Evolutionary conservation across 208 protist species (phyloP).

Genomic region (Angomonas ambiguus): DNA sequence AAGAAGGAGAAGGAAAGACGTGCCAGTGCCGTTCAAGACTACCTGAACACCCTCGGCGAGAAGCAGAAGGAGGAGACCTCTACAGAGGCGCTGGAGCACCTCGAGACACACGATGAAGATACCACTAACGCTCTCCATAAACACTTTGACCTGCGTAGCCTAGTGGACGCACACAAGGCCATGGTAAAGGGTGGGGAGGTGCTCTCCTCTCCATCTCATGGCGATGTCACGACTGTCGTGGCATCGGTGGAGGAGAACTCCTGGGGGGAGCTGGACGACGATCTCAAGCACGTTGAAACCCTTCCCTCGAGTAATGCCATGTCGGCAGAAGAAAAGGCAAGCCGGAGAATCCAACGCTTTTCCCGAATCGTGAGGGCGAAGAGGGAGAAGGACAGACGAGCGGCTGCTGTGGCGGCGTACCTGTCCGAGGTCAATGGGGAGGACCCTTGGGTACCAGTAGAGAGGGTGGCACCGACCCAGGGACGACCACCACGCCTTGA

Average conservation of each 20-base stretch:
- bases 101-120: background rate
- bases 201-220: background rate
- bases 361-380: background rate
- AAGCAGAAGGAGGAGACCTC: background rate
- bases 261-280: no score
- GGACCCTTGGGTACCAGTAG: background rate
- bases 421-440: background rate
- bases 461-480: background rate
- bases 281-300: background rate
- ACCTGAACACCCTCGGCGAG: background rate
- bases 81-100: background rate
- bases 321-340: background rate
- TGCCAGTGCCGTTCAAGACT: background rate
- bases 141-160: background rate
- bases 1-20: background rate
- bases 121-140: no score
- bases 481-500: conserved; percentile 4
- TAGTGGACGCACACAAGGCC: background rate
- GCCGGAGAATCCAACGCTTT: background rate
- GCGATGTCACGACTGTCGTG: no score
- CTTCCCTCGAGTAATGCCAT: no score
- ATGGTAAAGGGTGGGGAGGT: background rate
- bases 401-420: background rate
- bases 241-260: no score
- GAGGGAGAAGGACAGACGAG: background rate